Conservation (phyloP, 805 yeast genomes). For the Nakazawaea ernobii region DNA sequence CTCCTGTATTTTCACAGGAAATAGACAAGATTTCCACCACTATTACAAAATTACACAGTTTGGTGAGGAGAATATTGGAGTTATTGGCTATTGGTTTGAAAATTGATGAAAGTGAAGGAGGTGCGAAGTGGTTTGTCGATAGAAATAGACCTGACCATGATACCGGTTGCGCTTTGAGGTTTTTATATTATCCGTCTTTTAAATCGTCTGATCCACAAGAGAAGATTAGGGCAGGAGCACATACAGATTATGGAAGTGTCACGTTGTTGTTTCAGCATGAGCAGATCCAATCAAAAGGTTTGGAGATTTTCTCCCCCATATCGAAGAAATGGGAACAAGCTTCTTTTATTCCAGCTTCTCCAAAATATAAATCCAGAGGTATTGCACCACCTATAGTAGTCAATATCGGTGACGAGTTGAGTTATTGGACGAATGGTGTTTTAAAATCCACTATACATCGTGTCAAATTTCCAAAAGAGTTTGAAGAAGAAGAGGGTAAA, state of each 20-base stretch:
- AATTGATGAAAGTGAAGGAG: constrained; percentile 44
- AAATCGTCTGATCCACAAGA: constrained; percentile 40
- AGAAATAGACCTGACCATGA: constrained; percentile 44
- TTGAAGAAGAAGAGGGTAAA: constrained; percentile 41
- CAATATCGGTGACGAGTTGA: constrained; percentile 65
- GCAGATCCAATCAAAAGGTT: constrained; percentile 59
- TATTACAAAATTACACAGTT: constrained; percentile 34
- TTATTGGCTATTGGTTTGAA: constrained; percentile 54
- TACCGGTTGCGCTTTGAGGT: constrained; percentile 59
- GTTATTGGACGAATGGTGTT: constrained; percentile 71
- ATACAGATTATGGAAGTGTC: constrained; percentile 72
- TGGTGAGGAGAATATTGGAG: constrained; percentile 42
- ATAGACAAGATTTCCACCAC: constrained; percentile 28
- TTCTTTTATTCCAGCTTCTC: constrained; percentile 41
- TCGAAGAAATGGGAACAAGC: constrained; percentile 53
- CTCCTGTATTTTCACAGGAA: constrained; percentile 42
- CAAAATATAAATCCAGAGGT: constrained; percentile 18
- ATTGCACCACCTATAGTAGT: constrained; percentile 62
- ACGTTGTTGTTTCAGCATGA: constrained; percentile 62
- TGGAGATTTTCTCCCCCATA: constrained; percentile 49
- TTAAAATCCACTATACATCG: constrained; percentile 66
- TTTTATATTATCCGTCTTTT: constrained; percentile 62
- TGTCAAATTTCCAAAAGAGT: constrained; percentile 43
- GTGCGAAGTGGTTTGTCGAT: constrained; percentile 50
- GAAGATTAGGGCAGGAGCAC: constrained; percentile 69